Conservation (phyloP, 176 grass and related monocot species). For the Saccharum spontaneum region DNA sequence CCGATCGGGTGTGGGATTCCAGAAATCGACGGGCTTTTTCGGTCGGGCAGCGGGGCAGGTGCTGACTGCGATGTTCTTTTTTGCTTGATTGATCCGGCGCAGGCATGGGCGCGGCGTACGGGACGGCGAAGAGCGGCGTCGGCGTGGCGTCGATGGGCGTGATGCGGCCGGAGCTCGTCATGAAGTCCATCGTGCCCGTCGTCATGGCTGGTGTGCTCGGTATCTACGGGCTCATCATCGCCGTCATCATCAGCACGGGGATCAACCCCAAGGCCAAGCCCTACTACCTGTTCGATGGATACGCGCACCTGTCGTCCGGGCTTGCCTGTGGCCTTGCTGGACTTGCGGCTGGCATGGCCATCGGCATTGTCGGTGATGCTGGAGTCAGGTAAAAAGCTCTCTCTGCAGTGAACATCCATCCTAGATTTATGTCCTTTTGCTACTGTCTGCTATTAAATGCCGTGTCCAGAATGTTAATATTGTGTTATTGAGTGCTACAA, state of each 20-base stretch:
- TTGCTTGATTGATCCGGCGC: background rate
- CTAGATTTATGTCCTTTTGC: background rate
- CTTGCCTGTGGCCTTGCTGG: slow-evolving; percentile 90
- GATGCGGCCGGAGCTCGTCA: slow-evolving; percentile 98
- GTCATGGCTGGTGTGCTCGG: slow-evolving; percentile 99
- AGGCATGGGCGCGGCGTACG: slow-evolving; percentile 99
- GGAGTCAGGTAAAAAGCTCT: slow-evolving; percentile 72
- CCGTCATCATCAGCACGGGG: slow-evolving; percentile 94
- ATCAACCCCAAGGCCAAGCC: slow-evolving; percentile 99
- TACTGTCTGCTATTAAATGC: background rate
- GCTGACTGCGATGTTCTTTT: background rate
- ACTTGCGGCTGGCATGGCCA: slow-evolving; percentile 92
- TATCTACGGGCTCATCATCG: slow-evolving; percentile 95
- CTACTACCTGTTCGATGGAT: slow-evolving; percentile 93
- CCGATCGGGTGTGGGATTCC: background rate
- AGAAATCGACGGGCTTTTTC: background rate
- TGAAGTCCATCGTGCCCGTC: slow-evolving; percentile 99
- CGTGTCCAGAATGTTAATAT: background rate
- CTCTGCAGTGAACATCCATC: background rate
- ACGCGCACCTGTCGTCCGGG: slow-evolving; percentile 87
- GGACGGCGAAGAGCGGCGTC: slow-evolving; percentile 97
- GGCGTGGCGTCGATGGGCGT: slow-evolving; percentile 99
- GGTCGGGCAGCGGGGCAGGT: background rate
- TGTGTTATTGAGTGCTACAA: background rate
- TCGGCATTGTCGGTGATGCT: slow-evolving; percentile 95